Conservation (phyloP, 2,329 filamentous ascomycete species). For the Claviceps sp. region DNA sequence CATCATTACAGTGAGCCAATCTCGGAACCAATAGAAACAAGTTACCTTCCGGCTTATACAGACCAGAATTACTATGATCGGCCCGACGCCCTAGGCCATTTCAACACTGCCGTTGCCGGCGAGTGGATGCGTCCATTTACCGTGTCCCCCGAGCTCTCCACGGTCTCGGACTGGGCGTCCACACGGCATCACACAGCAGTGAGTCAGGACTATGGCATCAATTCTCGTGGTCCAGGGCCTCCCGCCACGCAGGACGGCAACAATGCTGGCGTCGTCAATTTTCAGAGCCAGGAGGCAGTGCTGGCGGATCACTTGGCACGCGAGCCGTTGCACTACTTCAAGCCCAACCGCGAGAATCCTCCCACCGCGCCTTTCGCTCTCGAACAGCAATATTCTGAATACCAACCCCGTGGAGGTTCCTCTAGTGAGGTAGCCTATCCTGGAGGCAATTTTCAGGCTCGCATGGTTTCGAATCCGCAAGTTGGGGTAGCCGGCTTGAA, state of each 20-base stretch:
- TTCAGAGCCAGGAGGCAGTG: background rate
- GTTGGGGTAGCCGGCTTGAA: background rate
- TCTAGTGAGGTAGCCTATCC: background rate
- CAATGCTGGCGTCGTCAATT: background rate
- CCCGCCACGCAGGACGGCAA: background rate
- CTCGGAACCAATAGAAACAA: background rate
- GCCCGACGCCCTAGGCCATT: background rate
- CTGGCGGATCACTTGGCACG: background rate
- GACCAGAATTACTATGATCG: background rate
- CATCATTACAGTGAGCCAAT: background rate
- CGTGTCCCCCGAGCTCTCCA: conserved; percentile 7
- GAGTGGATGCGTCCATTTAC: conserved; percentile 2
- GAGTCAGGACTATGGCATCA: background rate
- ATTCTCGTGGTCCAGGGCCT: background rate
- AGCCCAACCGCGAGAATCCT: background rate
- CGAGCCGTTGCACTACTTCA: background rate
- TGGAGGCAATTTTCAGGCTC: background rate
- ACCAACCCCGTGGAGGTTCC: background rate
- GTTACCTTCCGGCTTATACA: background rate
- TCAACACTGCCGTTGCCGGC: background rate
- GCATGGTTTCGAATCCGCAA: background rate
- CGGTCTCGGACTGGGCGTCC: conserved; percentile 1
- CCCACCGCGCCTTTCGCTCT: background rate
- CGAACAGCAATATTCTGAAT: background rate
- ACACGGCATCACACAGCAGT: background rate